Evolutionary conservation across 441 rosid genomes (phyloP), one percentile per base, ranked within the genome.

Genomic region (Francoa sonchifolia): DNA sequence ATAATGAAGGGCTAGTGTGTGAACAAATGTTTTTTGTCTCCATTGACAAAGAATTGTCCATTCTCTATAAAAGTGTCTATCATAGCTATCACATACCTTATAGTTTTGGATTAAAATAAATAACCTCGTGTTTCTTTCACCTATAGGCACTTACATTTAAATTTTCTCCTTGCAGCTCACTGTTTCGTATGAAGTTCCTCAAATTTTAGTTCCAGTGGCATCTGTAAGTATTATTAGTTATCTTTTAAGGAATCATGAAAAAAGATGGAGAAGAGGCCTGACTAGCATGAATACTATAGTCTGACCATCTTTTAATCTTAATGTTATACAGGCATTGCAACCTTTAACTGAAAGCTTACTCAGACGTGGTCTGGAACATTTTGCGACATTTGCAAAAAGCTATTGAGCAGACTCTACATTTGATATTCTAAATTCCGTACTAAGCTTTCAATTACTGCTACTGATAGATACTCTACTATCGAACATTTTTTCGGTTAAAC

Each of bases 181-280:
- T 6, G 76, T 85, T 58, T 82, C 98, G 12, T 89, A 85, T 20
- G 95, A 89, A 58, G 92, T 85, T 58, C 98, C 98, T 10, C 69
- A 61, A 48, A 70, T 89, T 43, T 63, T 89, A 62, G 31, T 17
- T 33, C 95, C 94, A 5, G 75, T 89, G 27, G 89, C 95, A 63
- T 33, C 94, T 5, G 94, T 84, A 69, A 77, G 77, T 48, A 30
- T 22, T 40, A 33, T 31, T 42, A 25, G 42, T 18, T 19, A 1
- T n/a, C n/a, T n/a, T n/a, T n/a, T n/a, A n/a, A n/a, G n/a, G n/a
- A n/a, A n/a, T n/a, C n/a, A n/a, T n/a, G n/a, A n/a, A n/a, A n/a
- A n/a, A n/a, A n/a, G n/a, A n/a, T n/a, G n/a, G n/a, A n/a, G n/a
- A n/a, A n/a, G n/a, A n/a, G n/a, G n/a, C n/a, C 27, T 32, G 6